These are phyloP conservation scores for Ustilago trichophora DNA, from an alignment of 1,284 basidiomycete genomes.

Conservation along the genomic window DNA sequence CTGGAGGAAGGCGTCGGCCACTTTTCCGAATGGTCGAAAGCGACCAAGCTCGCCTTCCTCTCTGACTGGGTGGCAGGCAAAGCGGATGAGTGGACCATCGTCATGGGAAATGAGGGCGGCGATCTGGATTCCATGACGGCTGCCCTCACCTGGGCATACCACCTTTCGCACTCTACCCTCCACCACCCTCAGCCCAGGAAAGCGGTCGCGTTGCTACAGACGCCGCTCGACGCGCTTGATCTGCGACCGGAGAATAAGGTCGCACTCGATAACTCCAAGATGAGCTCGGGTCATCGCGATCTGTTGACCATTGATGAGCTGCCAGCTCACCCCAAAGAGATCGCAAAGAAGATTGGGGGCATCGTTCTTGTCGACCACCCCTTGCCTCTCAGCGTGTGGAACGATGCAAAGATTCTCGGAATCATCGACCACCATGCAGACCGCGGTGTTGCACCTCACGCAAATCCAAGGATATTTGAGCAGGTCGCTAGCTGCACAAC, in stretches of 20 bases:
- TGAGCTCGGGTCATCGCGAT: constrained; percentile 65
- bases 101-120: constrained; percentile 67
- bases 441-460: constrained; percentile 53
- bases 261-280: constrained; percentile 60
- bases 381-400: constrained; percentile 60
- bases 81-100: constrained; percentile 64
- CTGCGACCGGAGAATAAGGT: constrained; percentile 67
- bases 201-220: constrained; percentile 60
- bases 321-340: constrained; percentile 60
- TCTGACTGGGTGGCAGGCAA: constrained; percentile 52
- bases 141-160: constrained; percentile 60
- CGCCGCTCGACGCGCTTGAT: constrained; percentile 63
- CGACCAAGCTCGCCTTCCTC: constrained; percentile 62
- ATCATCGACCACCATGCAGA: constrained; percentile 67
- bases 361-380: constrained; percentile 67
- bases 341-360: constrained; percentile 58
- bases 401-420: constrained; percentile 45
- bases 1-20: constrained; percentile 59
- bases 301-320: constrained; percentile 67
- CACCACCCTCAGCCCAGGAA: constrained; percentile 34
- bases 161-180: constrained; percentile 52
- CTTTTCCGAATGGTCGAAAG: constrained; percentile 63
- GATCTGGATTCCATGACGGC: constrained; percentile 66
- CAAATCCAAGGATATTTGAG: constrained; percentile 61
- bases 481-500: constrained; percentile 61